Conservation (phyloP, 2,329 filamentous ascomycete species). For the Nemania diffusa region DNA sequence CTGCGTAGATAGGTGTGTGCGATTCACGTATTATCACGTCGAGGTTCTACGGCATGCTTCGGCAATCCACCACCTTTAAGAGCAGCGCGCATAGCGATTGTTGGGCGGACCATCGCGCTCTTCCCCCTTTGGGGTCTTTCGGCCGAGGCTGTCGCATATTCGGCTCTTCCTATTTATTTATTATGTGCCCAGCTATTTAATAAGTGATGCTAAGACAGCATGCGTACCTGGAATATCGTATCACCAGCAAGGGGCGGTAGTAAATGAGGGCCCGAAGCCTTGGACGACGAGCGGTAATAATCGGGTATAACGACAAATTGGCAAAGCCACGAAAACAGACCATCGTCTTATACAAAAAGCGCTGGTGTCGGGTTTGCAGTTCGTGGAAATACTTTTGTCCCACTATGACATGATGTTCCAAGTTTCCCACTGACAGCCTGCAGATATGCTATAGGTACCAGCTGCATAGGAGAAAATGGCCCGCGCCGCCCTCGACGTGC, state of each 20-base stretch:
- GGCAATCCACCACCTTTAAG: slow-evolving; percentile 12
- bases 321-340: neutral
- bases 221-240: neutral
- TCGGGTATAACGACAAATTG: slow-evolving; percentile 4
- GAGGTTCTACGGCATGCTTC: slow-evolving; percentile 1
- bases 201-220: neutral
- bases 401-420: slow-evolving; percentile 2
- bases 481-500: neutral
- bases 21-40: slow-evolving; percentile 17
- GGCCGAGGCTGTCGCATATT: slow-evolving; percentile 14
- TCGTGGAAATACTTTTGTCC: slow-evolving; percentile 27
- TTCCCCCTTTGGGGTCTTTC: slow-evolving; percentile 21
- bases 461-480: neutral
- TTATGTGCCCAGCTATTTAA: slow-evolving; percentile 1
- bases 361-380: slow-evolving; percentile 1
- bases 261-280: neutral
- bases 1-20: slow-evolving; percentile 18
- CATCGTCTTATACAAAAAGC: neutral
- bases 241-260: neutral
- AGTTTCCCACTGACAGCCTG: neutral
- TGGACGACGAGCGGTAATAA: neutral
- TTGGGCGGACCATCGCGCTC: slow-evolving; percentile 10
- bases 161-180: neutral
- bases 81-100: slow-evolving; percentile 6
- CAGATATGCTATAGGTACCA: neutral